A percentile compares a stretch with the other conserved stretches of the same genome.
These are phyloP conservation scores for Phylloporus sp. DNA, from an alignment of 768 basidiomycete genomes.

Conservation along the genomic window DNA sequence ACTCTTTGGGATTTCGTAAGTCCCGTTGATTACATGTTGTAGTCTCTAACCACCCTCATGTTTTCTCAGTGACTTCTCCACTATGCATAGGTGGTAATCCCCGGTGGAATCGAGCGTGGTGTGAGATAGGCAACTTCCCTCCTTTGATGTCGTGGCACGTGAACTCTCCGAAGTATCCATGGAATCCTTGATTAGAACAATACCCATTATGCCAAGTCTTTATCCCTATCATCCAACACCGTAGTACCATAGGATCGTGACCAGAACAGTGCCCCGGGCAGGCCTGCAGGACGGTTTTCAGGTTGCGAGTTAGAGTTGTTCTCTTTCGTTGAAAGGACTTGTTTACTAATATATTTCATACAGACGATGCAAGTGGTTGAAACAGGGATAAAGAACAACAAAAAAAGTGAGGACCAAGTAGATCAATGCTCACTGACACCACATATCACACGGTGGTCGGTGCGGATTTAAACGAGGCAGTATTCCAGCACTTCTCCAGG, in stretches of 20 bases:
- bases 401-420: not conserved
- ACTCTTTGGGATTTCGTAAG: slow-evolving; percentile 68
- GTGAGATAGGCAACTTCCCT: no score
- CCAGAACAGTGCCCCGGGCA: no score
- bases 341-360: no score
- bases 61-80: slow-evolving; percentile 20
- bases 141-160: no score
- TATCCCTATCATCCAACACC: no score
- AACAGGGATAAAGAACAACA: not conserved
- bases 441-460: not conserved
- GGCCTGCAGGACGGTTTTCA: no score
- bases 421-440: not conserved
- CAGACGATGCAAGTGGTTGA: not conserved
- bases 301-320: no score
- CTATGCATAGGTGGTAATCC: not conserved
- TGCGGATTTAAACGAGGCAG: slow-evolving; percentile 19
- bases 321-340: no score
- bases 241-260: no score
- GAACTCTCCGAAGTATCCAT: no score
- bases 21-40: slow-evolving; percentile 5
- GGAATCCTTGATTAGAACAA: no score
- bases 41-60: slow-evolving; percentile 2
- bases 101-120: not conserved
- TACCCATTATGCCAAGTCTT: no score
- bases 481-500: slow-evolving; percentile 61